Percentiles rank a stretch among this genome's conserved stretches.
These are phyloP conservation scores for Adiantum capillusveneris DNA, from an alignment of 75 land plant genomes.

Conservation along the genomic window DNA sequence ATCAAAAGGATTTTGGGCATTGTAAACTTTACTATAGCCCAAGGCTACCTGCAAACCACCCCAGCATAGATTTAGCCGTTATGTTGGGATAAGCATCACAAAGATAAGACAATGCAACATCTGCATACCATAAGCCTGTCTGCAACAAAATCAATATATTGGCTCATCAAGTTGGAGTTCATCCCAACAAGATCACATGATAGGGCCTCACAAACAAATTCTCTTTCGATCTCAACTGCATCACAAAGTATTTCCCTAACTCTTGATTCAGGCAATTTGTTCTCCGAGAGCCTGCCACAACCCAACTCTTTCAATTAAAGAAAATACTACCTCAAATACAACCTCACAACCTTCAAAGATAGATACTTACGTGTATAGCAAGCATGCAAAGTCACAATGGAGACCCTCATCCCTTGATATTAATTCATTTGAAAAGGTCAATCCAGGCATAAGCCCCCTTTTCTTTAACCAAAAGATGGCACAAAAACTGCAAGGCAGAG, in stretches of 20 bases:
- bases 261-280: slow-evolving; percentile 45
- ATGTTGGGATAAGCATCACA: neutral
- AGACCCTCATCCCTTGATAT: slow-evolving; percentile 71
- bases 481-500: slow-evolving; percentile 9
- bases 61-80: neutral
- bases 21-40: slow-evolving; percentile 50
- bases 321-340: too few relatives aligned
- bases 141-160: slow-evolving; percentile 81
- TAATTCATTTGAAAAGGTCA: slow-evolving; percentile 85
- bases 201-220: slow-evolving; percentile 79
- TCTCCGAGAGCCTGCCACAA: slow-evolving; percentile 30
- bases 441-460: slow-evolving; percentile 57
- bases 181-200: slow-evolving; percentile 75
- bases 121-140: slow-evolving; percentile 43
- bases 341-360: neutral
- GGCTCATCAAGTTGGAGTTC: slow-evolving; percentile 69
- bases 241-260: slow-evolving; percentile 53
- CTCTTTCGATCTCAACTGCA: slow-evolving; percentile 77
- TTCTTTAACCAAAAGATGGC: slow-evolving; percentile 90
- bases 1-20: slow-evolving; percentile 65
- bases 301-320: too few relatives aligned
- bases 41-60: slow-evolving; percentile 32
- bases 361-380: slow-evolving; percentile 47
- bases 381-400: slow-evolving; percentile 87
- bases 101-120: neutral